Conservation (phyloP, 441 rosid genomes). For the Populus hybrid region DNA sequence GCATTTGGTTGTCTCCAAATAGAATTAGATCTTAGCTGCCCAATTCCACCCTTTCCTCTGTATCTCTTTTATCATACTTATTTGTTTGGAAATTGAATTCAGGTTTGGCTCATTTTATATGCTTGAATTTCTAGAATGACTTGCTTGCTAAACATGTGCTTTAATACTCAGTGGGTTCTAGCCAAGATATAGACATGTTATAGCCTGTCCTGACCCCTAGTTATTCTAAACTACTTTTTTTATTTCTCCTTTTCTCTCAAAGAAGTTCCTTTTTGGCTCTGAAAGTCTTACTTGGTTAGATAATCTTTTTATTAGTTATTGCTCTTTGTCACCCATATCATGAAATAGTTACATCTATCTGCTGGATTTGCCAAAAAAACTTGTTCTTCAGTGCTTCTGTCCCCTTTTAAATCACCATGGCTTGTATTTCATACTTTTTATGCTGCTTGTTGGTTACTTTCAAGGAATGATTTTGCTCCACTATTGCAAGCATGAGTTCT, state of each 20-base stretch:
- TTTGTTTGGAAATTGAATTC: not conserved
- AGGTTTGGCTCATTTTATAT: not conserved
- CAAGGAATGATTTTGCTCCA: not conserved
- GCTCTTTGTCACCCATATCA: not conserved
- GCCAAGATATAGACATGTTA: not conserved
- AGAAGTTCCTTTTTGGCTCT: not conserved
- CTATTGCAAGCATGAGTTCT: not conserved
- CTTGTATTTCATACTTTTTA: not conserved
- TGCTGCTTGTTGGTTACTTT: not conserved
- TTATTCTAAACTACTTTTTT: not conserved
- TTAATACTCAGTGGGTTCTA: not conserved
- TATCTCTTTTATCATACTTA: not conserved
- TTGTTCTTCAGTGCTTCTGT: not conserved
- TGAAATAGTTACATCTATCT: not conserved
- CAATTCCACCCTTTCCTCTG: not conserved
- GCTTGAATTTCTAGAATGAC: not conserved
- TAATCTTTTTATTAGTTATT: not conserved
- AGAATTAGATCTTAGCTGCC: not conserved
- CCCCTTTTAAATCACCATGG: not conserved
- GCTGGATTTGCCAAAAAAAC: not conserved
- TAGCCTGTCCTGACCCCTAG: not conserved
- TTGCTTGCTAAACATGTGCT: not conserved
- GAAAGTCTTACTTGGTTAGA: not conserved
- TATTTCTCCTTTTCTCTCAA: not conserved
- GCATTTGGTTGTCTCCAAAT: not conserved